A percentile compares a stretch with the other conserved stretches of the same genome.
Evolutionary conservation across 2,329 filamentous ascomycete species (phyloP).

Genomic region (Cordyceps cicadae): DNA sequence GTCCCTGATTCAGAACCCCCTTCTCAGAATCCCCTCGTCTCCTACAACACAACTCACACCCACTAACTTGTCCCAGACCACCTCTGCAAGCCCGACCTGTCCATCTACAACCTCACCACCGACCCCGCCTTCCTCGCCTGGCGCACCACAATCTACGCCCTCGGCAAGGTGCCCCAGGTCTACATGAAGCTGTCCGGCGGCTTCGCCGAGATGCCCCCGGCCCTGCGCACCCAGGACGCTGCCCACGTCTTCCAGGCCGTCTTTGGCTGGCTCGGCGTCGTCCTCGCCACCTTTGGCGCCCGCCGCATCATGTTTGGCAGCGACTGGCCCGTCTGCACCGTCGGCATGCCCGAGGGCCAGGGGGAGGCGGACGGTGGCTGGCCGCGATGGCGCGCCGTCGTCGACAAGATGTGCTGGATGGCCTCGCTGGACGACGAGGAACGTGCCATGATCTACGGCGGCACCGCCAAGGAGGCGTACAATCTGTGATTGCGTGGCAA

Average conservation of each 20-base stretch:
- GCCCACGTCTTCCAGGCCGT: slow-evolving; percentile 55
- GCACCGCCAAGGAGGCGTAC: slow-evolving; percentile 67
- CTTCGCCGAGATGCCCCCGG: slow-evolving; percentile 67
- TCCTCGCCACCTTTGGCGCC: slow-evolving; percentile 65
- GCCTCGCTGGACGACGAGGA: slow-evolving; percentile 52
- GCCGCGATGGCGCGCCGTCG: slow-evolving; percentile 65
- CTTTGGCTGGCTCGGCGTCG: slow-evolving; percentile 61
- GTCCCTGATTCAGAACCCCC: slow-evolving; percentile 20
- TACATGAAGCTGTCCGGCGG: slow-evolving; percentile 89
- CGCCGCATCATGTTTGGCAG: slow-evolving; percentile 78
- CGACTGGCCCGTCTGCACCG: slow-evolving; percentile 88
- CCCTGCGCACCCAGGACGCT: slow-evolving; percentile 38
- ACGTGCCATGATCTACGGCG: slow-evolving; percentile 60
- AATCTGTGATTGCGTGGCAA: slow-evolving; percentile 26
- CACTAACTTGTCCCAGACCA: slow-evolving; percentile 47
- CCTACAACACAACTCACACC: neutral
- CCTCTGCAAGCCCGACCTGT: slow-evolving; percentile 78
- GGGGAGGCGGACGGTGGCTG: slow-evolving; percentile 35
- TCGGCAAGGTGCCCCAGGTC: slow-evolving; percentile 56
- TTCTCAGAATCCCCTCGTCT: too few relatives aligned
- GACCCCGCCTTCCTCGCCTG: slow-evolving; percentile 58
- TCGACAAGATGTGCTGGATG: slow-evolving; percentile 59
- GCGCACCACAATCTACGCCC: slow-evolving; percentile 58
- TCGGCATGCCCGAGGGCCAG: slow-evolving; percentile 37
- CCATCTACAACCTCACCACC: slow-evolving; percentile 46